Evolutionary conservation across 345 rosid species (phyloP), one percentile per base, ranked within the genome.

Genomic region (Litchi chinensis): DNA sequence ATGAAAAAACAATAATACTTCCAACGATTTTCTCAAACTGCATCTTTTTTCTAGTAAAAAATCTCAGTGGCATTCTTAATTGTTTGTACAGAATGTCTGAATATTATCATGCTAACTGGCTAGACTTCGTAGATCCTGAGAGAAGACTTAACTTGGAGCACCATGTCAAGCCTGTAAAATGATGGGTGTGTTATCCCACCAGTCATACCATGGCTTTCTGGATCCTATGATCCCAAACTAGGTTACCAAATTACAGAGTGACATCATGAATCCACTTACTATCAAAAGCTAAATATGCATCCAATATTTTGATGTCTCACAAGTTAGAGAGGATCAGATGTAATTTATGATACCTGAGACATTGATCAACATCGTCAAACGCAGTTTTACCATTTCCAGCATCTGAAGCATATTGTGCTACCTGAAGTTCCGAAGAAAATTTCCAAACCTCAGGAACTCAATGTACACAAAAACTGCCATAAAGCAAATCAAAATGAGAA

Each of bases 341-440:
- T 11, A 28, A 40, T 57, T 24, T 70, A 50, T 8, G 43, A 26
- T 90, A 95, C 98, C 98, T 84, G 82, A 95, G 84, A 81, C 97
- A 93, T 77, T 81, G 88, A 78, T 90, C 96, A 54, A 95, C 98
- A 78, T 89, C 89, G 43, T 77, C 74, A 60, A 82, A 75, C 21
- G 97, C 98, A 52, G 87, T 77, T 71, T 88, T 76, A 52, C 95
- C 92, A 68, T 89, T 87, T 50, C 94, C 95, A 78, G 87, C 87
- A 77, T 93, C 98, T 44, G 93, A 92, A 83, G 98, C 96, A 70
- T 95, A 93, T 56, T 91, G 96, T 56, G 98, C 99, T 40, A 91
- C 97, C 98, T 93, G 84, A 83, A 83, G 84, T 82, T 85, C 70
- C 73, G 70, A 83, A 82, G 79, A 82, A 82, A 87, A 77, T 78